Conservation (phyloP, 1,284 basidiomycete species). For the Cutaneotrichosporon dermatis region DNA sequence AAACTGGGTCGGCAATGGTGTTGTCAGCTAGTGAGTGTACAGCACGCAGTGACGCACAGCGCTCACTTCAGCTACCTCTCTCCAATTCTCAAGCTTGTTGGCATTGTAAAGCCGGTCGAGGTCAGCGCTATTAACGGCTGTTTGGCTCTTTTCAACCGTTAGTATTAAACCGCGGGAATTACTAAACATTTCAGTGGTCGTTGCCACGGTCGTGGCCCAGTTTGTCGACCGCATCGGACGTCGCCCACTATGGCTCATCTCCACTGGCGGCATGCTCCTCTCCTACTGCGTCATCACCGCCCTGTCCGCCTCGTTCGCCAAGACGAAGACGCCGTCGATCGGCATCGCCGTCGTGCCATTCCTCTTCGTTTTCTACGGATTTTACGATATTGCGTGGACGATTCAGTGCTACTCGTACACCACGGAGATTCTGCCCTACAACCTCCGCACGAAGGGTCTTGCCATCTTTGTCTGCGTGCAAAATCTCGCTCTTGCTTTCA, state of each 20-base stretch:
- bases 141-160: slow-evolving; percentile 23
- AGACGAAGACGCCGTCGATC: slow-evolving; percentile 16
- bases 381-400: slow-evolving; percentile 25
- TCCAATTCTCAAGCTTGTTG: slow-evolving; percentile 31
- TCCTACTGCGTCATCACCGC: slow-evolving; percentile 28
- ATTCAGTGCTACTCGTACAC: slow-evolving; percentile 22
- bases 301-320: slow-evolving; percentile 29
- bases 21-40: slow-evolving; percentile 26
- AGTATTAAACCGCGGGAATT: no score
- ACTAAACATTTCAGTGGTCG: not conserved
- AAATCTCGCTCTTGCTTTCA: slow-evolving; percentile 17
- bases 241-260: slow-evolving; percentile 31
- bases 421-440: slow-evolving; percentile 30
- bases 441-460: slow-evolving; percentile 27
- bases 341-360: slow-evolving; percentile 40
- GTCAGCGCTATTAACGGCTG: slow-evolving; percentile 31
- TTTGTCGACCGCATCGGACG: slow-evolving; percentile 27
- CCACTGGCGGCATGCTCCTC: slow-evolving; percentile 30
- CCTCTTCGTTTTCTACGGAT: slow-evolving; percentile 28
- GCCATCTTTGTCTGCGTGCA: slow-evolving; percentile 20
- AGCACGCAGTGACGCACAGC: no score
- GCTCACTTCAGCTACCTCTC: slow-evolving; percentile 22
- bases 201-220: slow-evolving; percentile 12
- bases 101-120: slow-evolving; percentile 28
- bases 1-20: slow-evolving; percentile 32